Conservation (phyloP, 768 basidiomycete genomes). For the Leccinum fibrillosum region DNA sequence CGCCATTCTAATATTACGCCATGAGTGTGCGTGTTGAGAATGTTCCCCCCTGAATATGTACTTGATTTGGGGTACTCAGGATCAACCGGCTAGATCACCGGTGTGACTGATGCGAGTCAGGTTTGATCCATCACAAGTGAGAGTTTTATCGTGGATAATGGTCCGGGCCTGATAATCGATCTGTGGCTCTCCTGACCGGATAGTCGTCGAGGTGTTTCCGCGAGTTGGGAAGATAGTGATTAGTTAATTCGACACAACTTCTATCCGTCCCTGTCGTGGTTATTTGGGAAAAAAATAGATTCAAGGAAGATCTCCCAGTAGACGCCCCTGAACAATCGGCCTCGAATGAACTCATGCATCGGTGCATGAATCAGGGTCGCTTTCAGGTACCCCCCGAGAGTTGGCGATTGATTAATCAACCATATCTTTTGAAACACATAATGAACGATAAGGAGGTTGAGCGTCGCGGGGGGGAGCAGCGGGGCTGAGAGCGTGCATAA, state of each 20-base stretch:
- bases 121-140: background rate
- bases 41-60: conserved; percentile 7
- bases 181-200: conserved; percentile 1
- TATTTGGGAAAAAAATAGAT: conserved; percentile 13
- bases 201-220: conserved; percentile 19
- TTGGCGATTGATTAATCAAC: conserved; percentile 18
- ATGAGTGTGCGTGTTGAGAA: background rate
- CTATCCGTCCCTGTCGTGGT: conserved; percentile 26
- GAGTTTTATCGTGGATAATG: background rate
- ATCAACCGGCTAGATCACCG: background rate
- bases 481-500: background rate
- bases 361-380: conserved; percentile 26
- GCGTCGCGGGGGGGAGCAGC: background rate
- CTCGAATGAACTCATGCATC: conserved; percentile 20
- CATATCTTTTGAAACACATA: background rate
- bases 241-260: conserved; percentile 9
- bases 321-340: conserved; percentile 20
- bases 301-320: conserved; percentile 16
- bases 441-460: background rate
- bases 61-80: conserved; percentile 1
- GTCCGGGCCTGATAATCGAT: background rate
- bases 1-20: conserved; percentile 2
- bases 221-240: conserved; percentile 13
- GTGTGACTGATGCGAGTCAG: background rate
- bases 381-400: conserved; percentile 14